Evolutionary conservation across 495 filamentous ascomycete genomes (phyloP), one percentile per base, ranked within the genome.

Genomic region (Bombardia bombarda): DNA sequence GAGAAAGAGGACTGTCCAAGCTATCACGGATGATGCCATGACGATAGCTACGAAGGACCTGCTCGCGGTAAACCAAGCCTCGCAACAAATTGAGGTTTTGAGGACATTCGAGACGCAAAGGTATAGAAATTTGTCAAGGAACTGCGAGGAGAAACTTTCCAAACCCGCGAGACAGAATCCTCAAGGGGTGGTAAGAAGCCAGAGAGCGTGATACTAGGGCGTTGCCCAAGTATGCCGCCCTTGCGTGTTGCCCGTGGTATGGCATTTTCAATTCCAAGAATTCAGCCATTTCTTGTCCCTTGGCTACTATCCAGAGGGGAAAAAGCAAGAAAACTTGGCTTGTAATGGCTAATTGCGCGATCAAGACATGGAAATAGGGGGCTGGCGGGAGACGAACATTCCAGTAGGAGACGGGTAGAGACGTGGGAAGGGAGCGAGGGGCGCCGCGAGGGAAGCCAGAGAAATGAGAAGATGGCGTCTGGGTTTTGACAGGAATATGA

Each of bases 131-230:
- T 12, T 3, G 7, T 12, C n/a, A 2, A 14, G 20, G 10, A 8
- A 14, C 21, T 36, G 45, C 10, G 21, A 24, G 28, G 24, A 17
- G 20, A 21, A 38, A 28, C 42, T 40, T 24, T 24, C 40, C 34
- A 48, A 35, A 30, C 18, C 9, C 33, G 1, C n/a, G 23, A 47
- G 45, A 43, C 25, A 25, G 10, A 32, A 32, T 45, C 42, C 21
- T 40, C 45, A 51, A 57, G 42, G 38, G 50, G 39, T 48, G 38
- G 50, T 16, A 35, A 44, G 33, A 26, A n/a, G n/a, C n/a, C n/a
- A n/a, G n/a, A n/a, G n/a, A n/a, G n/a, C n/a, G n/a, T n/a, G n/a
- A n/a, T n/a, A n/a, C n/a, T n/a, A n/a, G n/a, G n/a, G n/a, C n/a
- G n/a, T n/a, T n/a, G n/a, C n/a, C n/a, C n/a, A n/a, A n/a, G n/a